phyloP scores from a whole-genome alignment of 352 stramenopile species.

The Globisporangium spiculum region DNA sequence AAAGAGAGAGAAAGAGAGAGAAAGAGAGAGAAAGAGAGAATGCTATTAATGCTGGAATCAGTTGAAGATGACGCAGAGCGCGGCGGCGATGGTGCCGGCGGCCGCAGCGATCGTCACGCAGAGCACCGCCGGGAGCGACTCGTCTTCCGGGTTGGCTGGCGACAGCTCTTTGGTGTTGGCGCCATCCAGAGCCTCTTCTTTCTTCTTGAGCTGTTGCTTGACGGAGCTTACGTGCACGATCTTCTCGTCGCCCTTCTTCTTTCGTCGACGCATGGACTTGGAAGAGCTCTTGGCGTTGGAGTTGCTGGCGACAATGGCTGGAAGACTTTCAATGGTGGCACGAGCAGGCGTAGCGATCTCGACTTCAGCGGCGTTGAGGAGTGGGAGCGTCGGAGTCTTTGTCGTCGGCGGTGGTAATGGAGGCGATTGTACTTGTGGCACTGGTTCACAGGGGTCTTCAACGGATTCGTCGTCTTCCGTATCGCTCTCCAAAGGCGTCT shows the following conservation, averaged over 20 bases:
- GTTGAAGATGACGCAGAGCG: slow-evolving; percentile 63
- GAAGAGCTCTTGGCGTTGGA: slow-evolving; percentile 7
- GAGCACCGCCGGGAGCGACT: slow-evolving; percentile 39
- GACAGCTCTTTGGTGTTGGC: slow-evolving; percentile 6
- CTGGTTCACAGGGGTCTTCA: slow-evolving; percentile 24
- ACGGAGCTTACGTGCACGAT: slow-evolving; percentile 3
- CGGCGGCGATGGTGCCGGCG: slow-evolving; percentile 50
- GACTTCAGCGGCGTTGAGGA: slow-evolving; percentile 13
- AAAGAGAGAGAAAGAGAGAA: not conserved
- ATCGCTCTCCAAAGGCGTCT: slow-evolving; percentile 45
- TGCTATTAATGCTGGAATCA: slow-evolving; percentile 14
- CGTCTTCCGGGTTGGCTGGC: slow-evolving; percentile 15
- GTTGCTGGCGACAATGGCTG: slow-evolving; percentile 1
- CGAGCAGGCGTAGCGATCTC: slow-evolving; percentile 5
- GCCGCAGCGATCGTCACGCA: slow-evolving; percentile 55
- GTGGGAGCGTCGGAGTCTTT: slow-evolving; percentile 11
- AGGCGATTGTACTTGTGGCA: not conserved
- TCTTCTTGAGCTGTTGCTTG: slow-evolving; percentile 16
- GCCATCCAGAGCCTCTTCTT: slow-evolving; percentile 4
- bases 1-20: not conserved
- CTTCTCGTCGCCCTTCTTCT: slow-evolving; percentile 41
- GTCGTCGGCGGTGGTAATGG: not conserved
- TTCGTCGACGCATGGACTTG: slow-evolving; percentile 30
- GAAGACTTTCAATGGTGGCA: not conserved
- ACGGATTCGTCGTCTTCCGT: slow-evolving; percentile 54